Conservation (phyloP, 1,284 basidiomycete species). For the Ustilago xerochloae region DNA sequence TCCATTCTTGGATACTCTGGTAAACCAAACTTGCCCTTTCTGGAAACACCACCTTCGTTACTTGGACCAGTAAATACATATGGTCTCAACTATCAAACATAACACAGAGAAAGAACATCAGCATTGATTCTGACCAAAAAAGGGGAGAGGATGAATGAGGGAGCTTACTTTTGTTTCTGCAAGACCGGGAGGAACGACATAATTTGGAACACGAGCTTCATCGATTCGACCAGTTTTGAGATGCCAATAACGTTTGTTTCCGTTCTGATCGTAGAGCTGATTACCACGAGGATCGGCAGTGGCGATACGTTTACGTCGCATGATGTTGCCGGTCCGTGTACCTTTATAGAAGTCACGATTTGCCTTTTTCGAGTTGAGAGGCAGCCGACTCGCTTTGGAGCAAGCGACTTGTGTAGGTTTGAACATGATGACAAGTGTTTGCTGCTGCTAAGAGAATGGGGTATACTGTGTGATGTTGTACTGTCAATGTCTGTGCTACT, state of each 20-base stretch:
- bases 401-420: constrained; percentile 51
- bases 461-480: no score
- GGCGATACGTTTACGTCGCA: constrained; percentile 64
- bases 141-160: not conserved
- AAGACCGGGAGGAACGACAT: constrained; percentile 65
- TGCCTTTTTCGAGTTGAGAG: constrained; percentile 65
- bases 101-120: not conserved
- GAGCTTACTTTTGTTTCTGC: constrained; percentile 57
- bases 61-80: constrained; percentile 58
- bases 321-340: constrained; percentile 65
- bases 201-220: constrained; percentile 58
- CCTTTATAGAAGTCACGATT: constrained; percentile 68
- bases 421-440: constrained; percentile 56
- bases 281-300: constrained; percentile 55
- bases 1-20: constrained; percentile 61
- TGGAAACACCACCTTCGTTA: constrained; percentile 51
- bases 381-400: constrained; percentile 65
- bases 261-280: constrained; percentile 55
- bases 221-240: constrained; percentile 59
- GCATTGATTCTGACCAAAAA: not conserved
- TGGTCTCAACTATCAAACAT: constrained; percentile 45
- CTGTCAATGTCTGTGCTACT: not conserved
- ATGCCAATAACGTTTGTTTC: constrained; percentile 58
- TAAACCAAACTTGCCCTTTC: constrained; percentile 49
- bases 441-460: no score